Conservation (phyloP, 2,329 filamentous ascomycete species). For the Tolypocladium ophioglossoides region DNA sequence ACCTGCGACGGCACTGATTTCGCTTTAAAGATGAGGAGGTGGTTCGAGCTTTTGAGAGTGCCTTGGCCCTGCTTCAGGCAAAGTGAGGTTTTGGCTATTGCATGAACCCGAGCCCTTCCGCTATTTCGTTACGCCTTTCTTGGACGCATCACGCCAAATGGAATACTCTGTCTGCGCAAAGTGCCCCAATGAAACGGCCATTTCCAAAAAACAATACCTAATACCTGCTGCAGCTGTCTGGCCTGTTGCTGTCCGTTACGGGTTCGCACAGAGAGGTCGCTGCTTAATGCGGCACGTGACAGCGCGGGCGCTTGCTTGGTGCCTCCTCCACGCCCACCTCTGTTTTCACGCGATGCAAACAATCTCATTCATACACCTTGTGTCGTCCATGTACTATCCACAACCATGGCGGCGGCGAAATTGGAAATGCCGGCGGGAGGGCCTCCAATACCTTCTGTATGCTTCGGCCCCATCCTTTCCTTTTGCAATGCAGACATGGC, state of each 20-base stretch:
- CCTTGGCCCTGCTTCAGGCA: constrained; percentile 40
- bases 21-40: constrained; percentile 35
- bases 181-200: not conserved
- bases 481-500: not conserved
- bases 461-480: not conserved
- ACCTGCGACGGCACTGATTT: constrained; percentile 7
- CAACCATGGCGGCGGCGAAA: not conserved
- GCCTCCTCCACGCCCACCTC: not conserved
- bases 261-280: not conserved
- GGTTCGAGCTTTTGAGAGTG: constrained; percentile 52
- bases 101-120: not conserved
- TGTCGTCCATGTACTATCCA: not conserved
- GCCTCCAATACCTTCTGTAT: not conserved
- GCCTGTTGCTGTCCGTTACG: not conserved
- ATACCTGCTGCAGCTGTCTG: not conserved
- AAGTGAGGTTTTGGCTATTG: constrained; percentile 11
- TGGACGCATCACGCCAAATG: not conserved
- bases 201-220: not conserved
- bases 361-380: not conserved
- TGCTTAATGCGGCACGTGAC: not conserved
- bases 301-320: not conserved
- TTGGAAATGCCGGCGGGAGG: not conserved
- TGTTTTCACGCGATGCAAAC: not conserved
- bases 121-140: not conserved
- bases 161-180: not conserved